Evolutionary conservation across 2,329 filamentous ascomycete genomes (phyloP).

Genomic region (Rhynchosporium graminicola): DNA sequence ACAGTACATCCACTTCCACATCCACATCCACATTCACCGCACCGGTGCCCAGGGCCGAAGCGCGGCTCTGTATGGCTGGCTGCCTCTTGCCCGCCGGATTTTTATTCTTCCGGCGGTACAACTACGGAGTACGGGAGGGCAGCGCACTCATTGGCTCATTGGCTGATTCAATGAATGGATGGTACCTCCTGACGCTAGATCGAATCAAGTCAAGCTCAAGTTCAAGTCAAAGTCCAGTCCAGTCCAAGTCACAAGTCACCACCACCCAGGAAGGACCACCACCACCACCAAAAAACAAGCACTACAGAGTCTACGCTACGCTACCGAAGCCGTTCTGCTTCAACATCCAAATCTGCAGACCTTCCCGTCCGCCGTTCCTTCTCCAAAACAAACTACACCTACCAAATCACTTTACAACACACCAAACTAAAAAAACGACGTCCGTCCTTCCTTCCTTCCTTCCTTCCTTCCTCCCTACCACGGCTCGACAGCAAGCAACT

Average conservation of each 20-base stretch:
- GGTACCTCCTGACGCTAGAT: not conserved
- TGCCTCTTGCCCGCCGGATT: not conserved
- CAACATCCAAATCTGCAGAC: not conserved
- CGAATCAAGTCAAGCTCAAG: too few relatives aligned
- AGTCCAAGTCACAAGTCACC: too few relatives aligned
- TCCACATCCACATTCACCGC: not conserved
- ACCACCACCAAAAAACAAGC: constrained; percentile 1
- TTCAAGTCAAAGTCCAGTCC: too few relatives aligned
- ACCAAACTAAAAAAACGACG: not conserved
- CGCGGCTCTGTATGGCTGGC: too few relatives aligned
- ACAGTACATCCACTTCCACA: too few relatives aligned
- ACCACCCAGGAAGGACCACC: too few relatives aligned
- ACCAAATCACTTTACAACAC: not conserved
- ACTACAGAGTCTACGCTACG: not conserved
- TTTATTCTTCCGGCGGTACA: not conserved
- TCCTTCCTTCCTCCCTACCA: not conserved
- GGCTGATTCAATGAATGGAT: not conserved
- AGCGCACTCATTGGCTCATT: too few relatives aligned
- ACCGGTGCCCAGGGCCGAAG: too few relatives aligned
- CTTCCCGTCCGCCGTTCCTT: constrained; percentile 8
- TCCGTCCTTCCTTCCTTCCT: not conserved
- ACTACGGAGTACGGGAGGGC: not conserved
- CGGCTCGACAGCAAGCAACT: constrained; percentile 19
- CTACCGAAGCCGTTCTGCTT: not conserved
- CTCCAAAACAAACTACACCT: too few relatives aligned